These are phyloP conservation scores for Stereocaulon alpinum DNA, from an alignment of 495 filamentous ascomycete genomes.

Conservation along the genomic window DNA sequence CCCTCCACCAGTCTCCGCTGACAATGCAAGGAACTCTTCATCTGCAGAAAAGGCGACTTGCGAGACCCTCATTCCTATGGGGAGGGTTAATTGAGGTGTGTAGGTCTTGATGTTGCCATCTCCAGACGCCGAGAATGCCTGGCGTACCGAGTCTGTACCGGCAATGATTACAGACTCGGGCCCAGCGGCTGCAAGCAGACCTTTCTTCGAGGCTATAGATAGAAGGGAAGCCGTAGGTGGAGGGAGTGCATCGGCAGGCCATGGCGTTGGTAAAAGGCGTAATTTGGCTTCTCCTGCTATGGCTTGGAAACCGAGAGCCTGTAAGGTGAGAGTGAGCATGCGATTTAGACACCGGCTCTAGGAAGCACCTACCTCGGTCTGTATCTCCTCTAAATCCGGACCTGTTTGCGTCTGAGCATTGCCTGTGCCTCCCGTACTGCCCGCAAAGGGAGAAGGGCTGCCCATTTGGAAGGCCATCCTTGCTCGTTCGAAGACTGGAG, in stretches of 20 bases:
- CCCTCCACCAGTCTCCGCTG: constrained; percentile 71
- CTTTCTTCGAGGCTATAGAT: constrained; percentile 67
- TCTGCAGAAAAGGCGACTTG: constrained; percentile 84
- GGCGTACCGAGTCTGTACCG: constrained; percentile 64
- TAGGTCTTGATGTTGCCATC: constrained; percentile 61
- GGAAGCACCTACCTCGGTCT: constrained; percentile 41
- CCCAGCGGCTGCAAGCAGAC: constrained; percentile 76
- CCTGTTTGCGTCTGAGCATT: constrained; percentile 35
- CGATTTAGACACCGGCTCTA: not conserved
- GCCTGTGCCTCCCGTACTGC: constrained; percentile 16
- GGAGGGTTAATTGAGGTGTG: constrained; percentile 59
- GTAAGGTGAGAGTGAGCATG: constrained; percentile 11
- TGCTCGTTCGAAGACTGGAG: constrained; percentile 31
- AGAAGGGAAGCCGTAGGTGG: constrained; percentile 74
- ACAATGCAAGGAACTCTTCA: constrained; percentile 73
- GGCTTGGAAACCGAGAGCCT: constrained; percentile 77
- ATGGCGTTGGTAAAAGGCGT: constrained; percentile 65
- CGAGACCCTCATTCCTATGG: constrained; percentile 64
- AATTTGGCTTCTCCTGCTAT: constrained; percentile 73
- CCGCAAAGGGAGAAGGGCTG: constrained; percentile 25
- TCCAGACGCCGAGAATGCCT: constrained; percentile 54
- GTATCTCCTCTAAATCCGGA: constrained; percentile 47
- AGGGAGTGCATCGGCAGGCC: constrained; percentile 65
- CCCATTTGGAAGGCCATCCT: constrained; percentile 63
- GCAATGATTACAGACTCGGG: constrained; percentile 70